Evolutionary conservation across 2,329 filamentous ascomycete species (phyloP).

Genomic region (Coleophoma cylindrospora): DNA sequence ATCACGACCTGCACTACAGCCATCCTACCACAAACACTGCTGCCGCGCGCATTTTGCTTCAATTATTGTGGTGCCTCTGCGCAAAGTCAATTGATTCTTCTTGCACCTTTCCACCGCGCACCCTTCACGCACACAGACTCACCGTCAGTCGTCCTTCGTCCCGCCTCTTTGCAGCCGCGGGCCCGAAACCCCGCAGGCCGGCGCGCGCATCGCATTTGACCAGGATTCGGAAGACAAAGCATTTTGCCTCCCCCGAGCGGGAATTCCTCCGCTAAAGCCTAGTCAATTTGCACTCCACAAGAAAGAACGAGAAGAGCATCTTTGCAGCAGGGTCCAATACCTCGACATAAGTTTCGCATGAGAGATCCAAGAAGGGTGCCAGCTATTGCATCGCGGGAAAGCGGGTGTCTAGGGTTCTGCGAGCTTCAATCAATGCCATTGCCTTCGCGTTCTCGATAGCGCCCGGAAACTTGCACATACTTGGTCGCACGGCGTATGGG

Average conservation of each 20-base stretch:
- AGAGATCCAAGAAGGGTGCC: not conserved
- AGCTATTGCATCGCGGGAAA: not conserved
- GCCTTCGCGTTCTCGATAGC: slow-evolving; percentile 12
- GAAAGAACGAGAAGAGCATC: too few relatives aligned
- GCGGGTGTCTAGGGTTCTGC: slow-evolving; percentile 6
- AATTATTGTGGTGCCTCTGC: too few relatives aligned
- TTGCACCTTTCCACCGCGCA: not conserved
- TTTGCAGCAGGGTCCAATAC: not conserved
- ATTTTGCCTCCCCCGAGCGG: too few relatives aligned
- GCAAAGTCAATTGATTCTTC: too few relatives aligned
- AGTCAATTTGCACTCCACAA: too few relatives aligned
- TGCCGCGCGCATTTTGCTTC: slow-evolving; percentile 10
- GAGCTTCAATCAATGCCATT: slow-evolving; percentile 23
- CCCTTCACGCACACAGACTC: not conserved
- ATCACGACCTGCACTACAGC: too few relatives aligned
- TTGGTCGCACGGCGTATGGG: slow-evolving; percentile 17
- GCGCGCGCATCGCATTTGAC: not conserved
- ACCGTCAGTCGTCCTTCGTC: not conserved
- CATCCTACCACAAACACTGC: slow-evolving; percentile 5
- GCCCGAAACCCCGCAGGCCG: not conserved
- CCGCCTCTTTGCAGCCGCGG: not conserved
- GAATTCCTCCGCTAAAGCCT: too few relatives aligned
- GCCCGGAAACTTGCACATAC: slow-evolving; percentile 21
- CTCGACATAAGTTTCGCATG: not conserved
- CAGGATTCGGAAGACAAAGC: too few relatives aligned